Percentiles rank a stretch among this genome's conserved stretches.
Evolutionary conservation across 768 basidiomycete genomes (phyloP).

Genomic region (Kwoniella shandongensis): DNA sequence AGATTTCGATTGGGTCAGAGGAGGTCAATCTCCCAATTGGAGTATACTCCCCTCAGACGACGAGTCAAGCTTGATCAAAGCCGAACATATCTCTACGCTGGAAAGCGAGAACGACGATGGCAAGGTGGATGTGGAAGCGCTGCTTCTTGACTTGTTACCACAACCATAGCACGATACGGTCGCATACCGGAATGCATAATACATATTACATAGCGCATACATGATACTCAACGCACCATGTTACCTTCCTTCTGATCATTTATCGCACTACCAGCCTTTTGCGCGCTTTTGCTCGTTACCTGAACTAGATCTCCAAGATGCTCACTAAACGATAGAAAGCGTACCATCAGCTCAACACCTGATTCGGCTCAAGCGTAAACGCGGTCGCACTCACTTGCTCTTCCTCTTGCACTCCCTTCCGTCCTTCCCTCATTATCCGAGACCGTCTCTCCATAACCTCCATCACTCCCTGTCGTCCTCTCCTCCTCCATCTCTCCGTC

Average conservation of each 20-base stretch:
- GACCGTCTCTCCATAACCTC: conserved; percentile 58
- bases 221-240: not conserved
- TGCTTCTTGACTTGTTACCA: too few relatives aligned
- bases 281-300: too few relatives aligned
- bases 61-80: too few relatives aligned
- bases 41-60: not conserved
- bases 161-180: too few relatives aligned
- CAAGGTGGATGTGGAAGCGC: too few relatives aligned
- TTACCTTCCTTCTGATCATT: too few relatives aligned
- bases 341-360: not conserved
- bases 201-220: not conserved
- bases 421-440: conserved; percentile 4
- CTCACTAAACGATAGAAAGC: conserved; percentile 17
- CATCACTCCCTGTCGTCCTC: conserved; percentile 17
- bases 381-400: conserved; percentile 27
- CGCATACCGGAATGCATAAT: not conserved
- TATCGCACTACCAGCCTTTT: too few relatives aligned
- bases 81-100: not conserved
- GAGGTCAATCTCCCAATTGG: conserved; percentile 79
- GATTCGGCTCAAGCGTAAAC: not conserved
- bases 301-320: conserved; percentile 26
- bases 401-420: conserved; percentile 10
- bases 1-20: conserved; percentile 80
- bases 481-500: conserved; percentile 58
- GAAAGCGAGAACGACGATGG: too few relatives aligned